A percentile compares a stretch with the other conserved stretches of the same genome.
Conservation (phyloP, 768 basidiomycete genomes). For the Lyophyllum decastes region DNA sequence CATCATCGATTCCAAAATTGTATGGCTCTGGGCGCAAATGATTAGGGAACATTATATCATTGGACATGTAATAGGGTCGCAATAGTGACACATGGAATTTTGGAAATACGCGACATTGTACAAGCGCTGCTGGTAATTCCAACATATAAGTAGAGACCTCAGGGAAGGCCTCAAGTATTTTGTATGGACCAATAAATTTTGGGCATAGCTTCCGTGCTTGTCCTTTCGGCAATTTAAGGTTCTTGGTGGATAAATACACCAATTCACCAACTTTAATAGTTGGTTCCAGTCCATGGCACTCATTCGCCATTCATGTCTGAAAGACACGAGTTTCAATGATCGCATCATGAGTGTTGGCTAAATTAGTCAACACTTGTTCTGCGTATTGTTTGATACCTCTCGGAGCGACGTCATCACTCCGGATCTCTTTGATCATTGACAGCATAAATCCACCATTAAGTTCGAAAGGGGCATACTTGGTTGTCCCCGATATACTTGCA, state of each 20-base stretch:
- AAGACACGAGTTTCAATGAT: too few relatives aligned
- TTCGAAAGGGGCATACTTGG: neutral
- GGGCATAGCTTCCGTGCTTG: neutral
- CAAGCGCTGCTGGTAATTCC: neutral
- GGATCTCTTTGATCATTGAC: neutral
- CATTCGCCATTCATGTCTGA: too few relatives aligned
- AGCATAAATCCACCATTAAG: neutral
- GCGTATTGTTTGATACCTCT: neutral
- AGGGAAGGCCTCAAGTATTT: neutral
- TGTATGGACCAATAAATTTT: neutral
- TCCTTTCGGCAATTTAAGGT: neutral
- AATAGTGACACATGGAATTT: neutral
- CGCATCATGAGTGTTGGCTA: neutral
- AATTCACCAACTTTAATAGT: neutral
- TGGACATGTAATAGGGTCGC: neutral
- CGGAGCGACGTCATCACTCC: neutral
- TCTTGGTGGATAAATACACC: neutral
- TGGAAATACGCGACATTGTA: neutral
- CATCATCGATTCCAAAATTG: neutral
- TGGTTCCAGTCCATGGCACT: too few relatives aligned
- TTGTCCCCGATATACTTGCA: neutral
- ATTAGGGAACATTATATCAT: neutral
- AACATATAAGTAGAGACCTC: neutral
- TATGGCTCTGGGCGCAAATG: neutral
- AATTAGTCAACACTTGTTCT: neutral